Conservation (phyloP, 805 yeast genomes). For the Kluyveromyces nonfermentans region DNA sequence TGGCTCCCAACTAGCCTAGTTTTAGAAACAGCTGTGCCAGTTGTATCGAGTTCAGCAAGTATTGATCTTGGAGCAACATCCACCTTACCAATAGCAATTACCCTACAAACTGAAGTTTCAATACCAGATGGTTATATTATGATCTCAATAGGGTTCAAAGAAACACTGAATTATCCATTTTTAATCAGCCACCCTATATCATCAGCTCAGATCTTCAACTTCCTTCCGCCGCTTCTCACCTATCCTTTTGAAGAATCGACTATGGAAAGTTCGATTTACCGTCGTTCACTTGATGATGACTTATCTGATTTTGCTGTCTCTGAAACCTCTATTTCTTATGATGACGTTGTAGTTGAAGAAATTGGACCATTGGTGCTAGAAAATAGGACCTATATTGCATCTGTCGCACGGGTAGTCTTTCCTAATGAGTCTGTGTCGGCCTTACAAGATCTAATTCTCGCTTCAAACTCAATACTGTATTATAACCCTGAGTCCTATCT, state of each 20-base stretch:
- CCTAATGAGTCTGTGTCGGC: conserved; percentile 43
- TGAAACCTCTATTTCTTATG: conserved; percentile 1
- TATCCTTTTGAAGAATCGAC: conserved; percentile 42
- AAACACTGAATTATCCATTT: conserved; percentile 72
- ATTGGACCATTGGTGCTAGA: conserved; percentile 67
- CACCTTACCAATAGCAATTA: conserved; percentile 31
- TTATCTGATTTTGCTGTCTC: not conserved
- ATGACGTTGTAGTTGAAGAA: conserved; percentile 44
- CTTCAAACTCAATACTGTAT: conserved; percentile 51
- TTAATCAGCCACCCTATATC: conserved; percentile 77
- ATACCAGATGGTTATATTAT: conserved; percentile 10
- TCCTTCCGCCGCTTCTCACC: conserved; percentile 59
- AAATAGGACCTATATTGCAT: conserved; percentile 53
- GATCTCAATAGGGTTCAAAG: conserved; percentile 39
- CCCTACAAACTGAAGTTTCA: conserved; percentile 32
- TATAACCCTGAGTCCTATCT: conserved; percentile 48
- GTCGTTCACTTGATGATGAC: not conserved
- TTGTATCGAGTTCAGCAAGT: conserved; percentile 33
- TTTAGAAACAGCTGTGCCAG: conserved; percentile 15
- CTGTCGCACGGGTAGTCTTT: conserved; percentile 80
- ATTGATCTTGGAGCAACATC: conserved; percentile 25
- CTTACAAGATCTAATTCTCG: conserved; percentile 41
- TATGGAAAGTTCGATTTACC: conserved; percentile 2
- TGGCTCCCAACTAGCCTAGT: conserved; percentile 15
- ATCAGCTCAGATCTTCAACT: conserved; percentile 56